Evolutionary conservation across 257 asterid species (phyloP).

Genomic region (Fraxinus americana): DNA sequence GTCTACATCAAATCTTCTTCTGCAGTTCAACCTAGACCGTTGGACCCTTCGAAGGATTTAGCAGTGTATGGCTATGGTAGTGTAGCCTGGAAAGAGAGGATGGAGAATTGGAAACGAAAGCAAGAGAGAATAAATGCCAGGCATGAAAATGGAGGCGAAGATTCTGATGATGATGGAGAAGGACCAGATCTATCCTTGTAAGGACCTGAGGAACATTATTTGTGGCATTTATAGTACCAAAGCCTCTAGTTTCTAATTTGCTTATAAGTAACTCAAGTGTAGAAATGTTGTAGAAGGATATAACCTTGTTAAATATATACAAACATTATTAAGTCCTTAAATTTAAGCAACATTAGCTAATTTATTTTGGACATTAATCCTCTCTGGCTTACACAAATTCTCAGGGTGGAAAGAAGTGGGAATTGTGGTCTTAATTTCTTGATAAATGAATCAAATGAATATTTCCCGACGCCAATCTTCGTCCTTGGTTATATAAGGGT

Average conservation of each 20-base stretch:
- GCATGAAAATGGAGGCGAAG: slow-evolving; percentile 15
- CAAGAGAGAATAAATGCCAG: slow-evolving; percentile 19
- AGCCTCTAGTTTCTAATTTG: neutral
- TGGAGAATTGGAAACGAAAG: slow-evolving; percentile 29
- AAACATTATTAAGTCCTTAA: neutral
- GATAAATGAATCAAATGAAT: neutral
- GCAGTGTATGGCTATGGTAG: slow-evolving; percentile 39
- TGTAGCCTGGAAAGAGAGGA: slow-evolving; percentile 40
- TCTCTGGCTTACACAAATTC: neutral
- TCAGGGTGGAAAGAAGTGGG: neutral
- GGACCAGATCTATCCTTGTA: slow-evolving; percentile 29
- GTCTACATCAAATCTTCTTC: neutral
- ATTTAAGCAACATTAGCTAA: neutral
- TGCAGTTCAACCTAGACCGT: slow-evolving; percentile 26
- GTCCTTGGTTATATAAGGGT: neutral
- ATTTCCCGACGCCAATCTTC: neutral
- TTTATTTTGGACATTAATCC: neutral
- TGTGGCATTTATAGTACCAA: neutral
- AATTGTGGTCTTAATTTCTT: neutral
- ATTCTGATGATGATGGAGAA: slow-evolving; percentile 17
- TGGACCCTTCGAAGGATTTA: slow-evolving; percentile 41
- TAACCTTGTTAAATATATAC: neutral
- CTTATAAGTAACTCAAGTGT: neutral
- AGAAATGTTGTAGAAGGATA: neutral
- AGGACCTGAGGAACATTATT: neutral